Conservation (phyloP, 2,329 filamentous ascomycete species). For the Sporothrix euskadiensis region DNA sequence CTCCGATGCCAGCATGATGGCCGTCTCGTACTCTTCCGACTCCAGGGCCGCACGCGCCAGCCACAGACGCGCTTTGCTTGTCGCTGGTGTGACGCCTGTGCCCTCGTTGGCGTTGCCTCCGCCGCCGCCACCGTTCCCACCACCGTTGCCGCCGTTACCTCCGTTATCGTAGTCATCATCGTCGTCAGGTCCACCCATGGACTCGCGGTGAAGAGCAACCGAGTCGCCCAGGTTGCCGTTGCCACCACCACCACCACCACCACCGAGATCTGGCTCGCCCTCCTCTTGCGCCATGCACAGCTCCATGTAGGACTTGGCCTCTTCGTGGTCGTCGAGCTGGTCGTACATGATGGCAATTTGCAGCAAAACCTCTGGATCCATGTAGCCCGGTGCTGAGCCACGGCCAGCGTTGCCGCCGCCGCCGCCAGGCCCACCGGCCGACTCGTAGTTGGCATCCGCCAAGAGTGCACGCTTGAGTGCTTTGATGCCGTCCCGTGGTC, state of each 20-base stretch:
- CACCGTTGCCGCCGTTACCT: neutral
- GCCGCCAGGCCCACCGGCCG: slow-evolving; percentile 44
- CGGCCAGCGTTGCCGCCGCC: slow-evolving; percentile 42
- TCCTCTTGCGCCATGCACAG: slow-evolving; percentile 91
- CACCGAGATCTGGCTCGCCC: slow-evolving; percentile 49
- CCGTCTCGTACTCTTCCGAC: slow-evolving; percentile 71
- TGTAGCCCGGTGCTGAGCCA: slow-evolving; percentile 50
- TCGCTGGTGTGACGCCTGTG: slow-evolving; percentile 74
- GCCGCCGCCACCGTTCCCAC: slow-evolving; percentile 42
- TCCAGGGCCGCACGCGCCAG: slow-evolving; percentile 80
- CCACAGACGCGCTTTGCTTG: slow-evolving; percentile 92
- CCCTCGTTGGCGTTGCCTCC: slow-evolving; percentile 35
- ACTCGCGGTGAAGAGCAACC: slow-evolving; percentile 58
- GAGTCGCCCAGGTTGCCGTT: slow-evolving; percentile 47
- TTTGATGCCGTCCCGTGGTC: slow-evolving; percentile 87
- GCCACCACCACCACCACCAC: slow-evolving; percentile 4
- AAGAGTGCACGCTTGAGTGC: slow-evolving; percentile 89
- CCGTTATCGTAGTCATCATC: slow-evolving; percentile 47
- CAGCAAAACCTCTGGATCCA: slow-evolving; percentile 87
- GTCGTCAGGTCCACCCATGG: slow-evolving; percentile 38
- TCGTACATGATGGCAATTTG: slow-evolving; percentile 92
- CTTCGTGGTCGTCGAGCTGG: slow-evolving; percentile 70
- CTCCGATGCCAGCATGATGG: slow-evolving; percentile 81
- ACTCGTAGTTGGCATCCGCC: slow-evolving; percentile 81
- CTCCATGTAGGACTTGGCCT: slow-evolving; percentile 94